These are phyloP conservation scores for Eurotiales sp. DNA, from an alignment of 2,329 filamentous ascomycete genomes.

Conservation along the genomic window DNA sequence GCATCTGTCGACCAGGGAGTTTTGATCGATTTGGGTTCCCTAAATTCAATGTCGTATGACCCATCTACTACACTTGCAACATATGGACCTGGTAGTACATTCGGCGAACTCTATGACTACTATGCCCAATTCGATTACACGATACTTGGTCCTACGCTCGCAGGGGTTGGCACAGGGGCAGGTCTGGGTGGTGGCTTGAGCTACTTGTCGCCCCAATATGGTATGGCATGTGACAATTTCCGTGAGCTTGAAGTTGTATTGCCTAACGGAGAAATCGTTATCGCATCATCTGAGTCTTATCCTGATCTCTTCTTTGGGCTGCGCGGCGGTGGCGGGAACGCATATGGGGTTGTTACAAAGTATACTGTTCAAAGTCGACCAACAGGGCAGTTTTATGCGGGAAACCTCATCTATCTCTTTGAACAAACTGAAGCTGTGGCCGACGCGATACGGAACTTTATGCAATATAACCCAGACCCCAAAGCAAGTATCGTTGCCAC, in stretches of 20 bases:
- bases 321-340: constrained; percentile 14
- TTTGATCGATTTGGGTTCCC: constrained; percentile 6
- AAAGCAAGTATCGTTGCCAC: constrained; percentile 33
- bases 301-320: constrained; percentile 10
- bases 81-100: constrained; percentile 10
- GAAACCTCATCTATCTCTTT: constrained; percentile 26
- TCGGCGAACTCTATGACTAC: constrained; percentile 10
- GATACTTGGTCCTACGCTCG: constrained; percentile 7
- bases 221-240: constrained; percentile 12
- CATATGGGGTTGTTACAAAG: constrained; percentile 17
- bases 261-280: constrained; percentile 9
- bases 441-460: constrained; percentile 28
- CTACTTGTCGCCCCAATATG: constrained; percentile 10
- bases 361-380: constrained; percentile 27
- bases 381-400: constrained; percentile 24
- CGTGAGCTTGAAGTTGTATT: constrained; percentile 7
- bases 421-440: constrained; percentile 25
- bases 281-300: constrained; percentile 3
- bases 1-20: constrained; percentile 20
- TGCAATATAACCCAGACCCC: constrained; percentile 30
- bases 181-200: constrained; percentile 11
- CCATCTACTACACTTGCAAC: background rate
- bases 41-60: constrained; percentile 7
- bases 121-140: constrained; percentile 6
- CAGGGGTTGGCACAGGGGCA: constrained; percentile 12